Conservation (phyloP, 148 eudicot genomes). For the Silene conica region DNA sequence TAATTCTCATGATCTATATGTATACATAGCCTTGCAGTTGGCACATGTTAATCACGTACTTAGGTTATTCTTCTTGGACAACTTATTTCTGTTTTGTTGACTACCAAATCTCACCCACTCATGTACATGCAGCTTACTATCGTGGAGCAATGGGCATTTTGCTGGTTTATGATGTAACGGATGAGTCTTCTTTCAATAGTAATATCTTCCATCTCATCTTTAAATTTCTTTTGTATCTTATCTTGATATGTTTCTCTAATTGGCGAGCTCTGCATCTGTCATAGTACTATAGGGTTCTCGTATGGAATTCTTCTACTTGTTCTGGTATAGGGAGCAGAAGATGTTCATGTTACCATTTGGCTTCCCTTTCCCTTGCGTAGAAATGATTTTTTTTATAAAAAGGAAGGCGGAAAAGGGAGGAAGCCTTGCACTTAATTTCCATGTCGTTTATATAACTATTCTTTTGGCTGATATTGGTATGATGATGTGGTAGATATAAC, state of each 20-base stretch:
- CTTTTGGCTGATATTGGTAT: neutral
- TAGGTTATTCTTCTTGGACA: neutral
- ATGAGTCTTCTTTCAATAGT: conserved; percentile 79
- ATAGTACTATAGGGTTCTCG: neutral
- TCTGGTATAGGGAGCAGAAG: neutral
- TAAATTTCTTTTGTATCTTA: neutral
- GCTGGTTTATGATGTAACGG: conserved; percentile 83
- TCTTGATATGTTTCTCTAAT: neutral
- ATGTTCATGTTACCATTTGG: neutral
- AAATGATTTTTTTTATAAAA: neutral
- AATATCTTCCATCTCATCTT: conserved; percentile 24
- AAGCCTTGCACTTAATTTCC: neutral
- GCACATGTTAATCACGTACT: neutral
- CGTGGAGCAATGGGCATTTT: conserved; percentile 94
- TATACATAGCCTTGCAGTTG: no score
- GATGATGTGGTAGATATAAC: neutral
- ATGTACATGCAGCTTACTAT: conserved; percentile 57
- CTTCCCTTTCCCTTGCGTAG: neutral
- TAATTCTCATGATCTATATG: no score
- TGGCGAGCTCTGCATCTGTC: neutral
- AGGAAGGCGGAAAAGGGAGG: neutral
- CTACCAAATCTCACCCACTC: conserved; percentile 1
- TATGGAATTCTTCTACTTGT: neutral
- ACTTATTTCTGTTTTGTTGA: neutral
- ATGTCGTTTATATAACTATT: neutral